Evolutionary conservation across 2,329 filamentous ascomycete genomes (phyloP).

Genomic region (Clonostachys chloroleuca): DNA sequence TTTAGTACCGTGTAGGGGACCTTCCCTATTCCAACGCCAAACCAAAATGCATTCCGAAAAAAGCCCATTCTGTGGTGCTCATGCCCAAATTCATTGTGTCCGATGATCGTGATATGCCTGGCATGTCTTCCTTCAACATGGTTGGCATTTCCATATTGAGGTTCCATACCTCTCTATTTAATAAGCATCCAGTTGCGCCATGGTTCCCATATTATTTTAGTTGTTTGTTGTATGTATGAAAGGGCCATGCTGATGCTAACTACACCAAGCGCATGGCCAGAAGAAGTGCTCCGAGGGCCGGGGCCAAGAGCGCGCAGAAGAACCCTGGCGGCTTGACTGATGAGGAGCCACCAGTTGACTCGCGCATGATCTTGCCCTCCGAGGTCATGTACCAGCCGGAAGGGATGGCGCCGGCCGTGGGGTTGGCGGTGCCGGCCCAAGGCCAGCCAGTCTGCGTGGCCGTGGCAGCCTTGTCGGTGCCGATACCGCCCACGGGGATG

Average conservation of each 20-base stretch:
- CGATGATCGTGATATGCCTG: too few species aligned
- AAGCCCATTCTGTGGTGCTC: too few species aligned
- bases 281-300: neutral
- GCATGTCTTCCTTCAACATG: neutral
- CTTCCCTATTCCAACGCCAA: too few species aligned
- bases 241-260: neutral
- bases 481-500: conserved; percentile 68
- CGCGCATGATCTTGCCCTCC: conserved; percentile 72
- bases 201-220: neutral
- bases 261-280: neutral
- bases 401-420: conserved; percentile 56
- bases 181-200: too few species aligned
- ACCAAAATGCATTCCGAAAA: too few species aligned
- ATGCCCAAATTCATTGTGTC: too few species aligned
- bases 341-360: neutral
- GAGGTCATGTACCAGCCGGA: conserved; percentile 77
- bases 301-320: neutral
- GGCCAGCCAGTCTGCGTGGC: conserved; percentile 61
- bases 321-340: neutral
- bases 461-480: conserved; percentile 40
- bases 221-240: neutral
- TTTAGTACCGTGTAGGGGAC: too few species aligned
- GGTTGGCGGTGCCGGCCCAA: conserved; percentile 56
- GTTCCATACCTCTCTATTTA: too few species aligned
- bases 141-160: neutral